Base-by-base conservation (phyloP, 208 protist genomes). In the Trypanosoma rangeli region DNA sequence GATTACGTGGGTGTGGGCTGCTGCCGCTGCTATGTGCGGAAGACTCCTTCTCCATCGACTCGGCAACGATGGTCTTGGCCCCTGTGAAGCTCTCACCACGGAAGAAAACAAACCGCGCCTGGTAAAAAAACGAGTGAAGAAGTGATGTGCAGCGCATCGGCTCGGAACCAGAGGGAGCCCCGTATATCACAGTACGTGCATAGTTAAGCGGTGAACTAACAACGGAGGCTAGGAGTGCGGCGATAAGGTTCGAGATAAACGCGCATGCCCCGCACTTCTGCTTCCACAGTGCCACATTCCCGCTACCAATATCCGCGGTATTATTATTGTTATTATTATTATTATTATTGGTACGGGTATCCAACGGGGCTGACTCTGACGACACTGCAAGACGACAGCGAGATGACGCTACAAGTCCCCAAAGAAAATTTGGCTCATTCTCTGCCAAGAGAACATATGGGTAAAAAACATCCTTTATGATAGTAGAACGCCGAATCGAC, bases 131-230 rank as follows among this genome's bases (percentile, higher is more conserved):
- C 26, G 83, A 94, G 26, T 83, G 82, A 7, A 93, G 73, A 33
- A 97, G 80, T 1, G 67, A 57, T 0, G 72, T 50, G 75, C 86
- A 89, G 57, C 86, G 77, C 46, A 97, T 78, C 13, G 87, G 87
- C 39, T 86, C 82, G 7, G 89, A 84, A 0, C 82, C 81, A 1
- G 84, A 64, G 0, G 92, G 87, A 39, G 87, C 87, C 20, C 87
- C 87, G 64, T 97, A 97, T 28, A 93, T 84, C 15, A 97, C 73
- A 8, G 86, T 89, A 18, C 92, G 86, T 10, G 94, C 84, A 64
- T 94, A 97, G 62, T 97, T 97, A 59, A 94, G 90, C 0, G 92
- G 92, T 13, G 92, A 90, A 64, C 87, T 94, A 59, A 90, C 29
- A 9, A 93, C 82, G 26, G 92, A 95, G 13, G 92, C 92, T 5